Evolutionary conservation across 2,329 filamentous ascomycete species (phyloP).

Genomic region (Cryphonectria carpinicola): DNA sequence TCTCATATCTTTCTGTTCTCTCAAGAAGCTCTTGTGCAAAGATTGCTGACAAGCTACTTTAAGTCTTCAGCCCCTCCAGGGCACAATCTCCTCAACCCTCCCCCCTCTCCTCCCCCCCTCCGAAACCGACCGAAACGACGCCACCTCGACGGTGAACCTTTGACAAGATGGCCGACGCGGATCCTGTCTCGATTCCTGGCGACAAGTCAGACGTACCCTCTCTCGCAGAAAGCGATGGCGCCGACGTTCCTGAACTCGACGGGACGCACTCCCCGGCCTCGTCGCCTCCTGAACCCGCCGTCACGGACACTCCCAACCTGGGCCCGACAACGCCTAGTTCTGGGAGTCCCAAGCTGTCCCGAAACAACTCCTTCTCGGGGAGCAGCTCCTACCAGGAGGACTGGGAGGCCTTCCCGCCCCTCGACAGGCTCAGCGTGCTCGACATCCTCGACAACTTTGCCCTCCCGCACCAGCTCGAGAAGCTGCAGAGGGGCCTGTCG

Average conservation of each 20-base stretch:
- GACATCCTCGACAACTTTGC: conserved; percentile 95
- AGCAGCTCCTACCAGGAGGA: conserved; percentile 87
- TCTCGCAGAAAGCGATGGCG: conserved; percentile 46
- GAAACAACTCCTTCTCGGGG: conserved; percentile 80
- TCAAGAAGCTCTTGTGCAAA: neutral
- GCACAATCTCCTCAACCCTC: conserved; percentile 44
- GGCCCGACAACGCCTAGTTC: conserved; percentile 46
- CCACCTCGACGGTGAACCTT: conserved; percentile 41
- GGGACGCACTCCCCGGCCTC: conserved; percentile 46
- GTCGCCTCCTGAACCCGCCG: conserved; percentile 48
- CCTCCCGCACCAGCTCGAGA: conserved; percentile 86
- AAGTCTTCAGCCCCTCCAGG: conserved; percentile 45
- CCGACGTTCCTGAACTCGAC: conserved; percentile 44
- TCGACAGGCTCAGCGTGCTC: conserved; percentile 88
- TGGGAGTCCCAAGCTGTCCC: conserved; percentile 65
- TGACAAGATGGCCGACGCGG: conserved; percentile 49
- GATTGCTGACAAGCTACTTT: conserved; percentile 47
- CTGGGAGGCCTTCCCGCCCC: conserved; percentile 82
- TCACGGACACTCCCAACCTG: conserved; percentile 56
- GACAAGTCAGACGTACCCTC: conserved; percentile 43
- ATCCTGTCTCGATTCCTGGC: conserved; percentile 42
- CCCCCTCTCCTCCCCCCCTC: conserved; percentile 40
- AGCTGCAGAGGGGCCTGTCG: conserved; percentile 80
- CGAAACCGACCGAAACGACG: conserved; percentile 38
- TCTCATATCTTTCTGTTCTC: neutral